These are phyloP conservation scores for Paratinospora sagittata DNA, from an alignment of 164 flowering plant species.

Conservation along the genomic window DNA sequence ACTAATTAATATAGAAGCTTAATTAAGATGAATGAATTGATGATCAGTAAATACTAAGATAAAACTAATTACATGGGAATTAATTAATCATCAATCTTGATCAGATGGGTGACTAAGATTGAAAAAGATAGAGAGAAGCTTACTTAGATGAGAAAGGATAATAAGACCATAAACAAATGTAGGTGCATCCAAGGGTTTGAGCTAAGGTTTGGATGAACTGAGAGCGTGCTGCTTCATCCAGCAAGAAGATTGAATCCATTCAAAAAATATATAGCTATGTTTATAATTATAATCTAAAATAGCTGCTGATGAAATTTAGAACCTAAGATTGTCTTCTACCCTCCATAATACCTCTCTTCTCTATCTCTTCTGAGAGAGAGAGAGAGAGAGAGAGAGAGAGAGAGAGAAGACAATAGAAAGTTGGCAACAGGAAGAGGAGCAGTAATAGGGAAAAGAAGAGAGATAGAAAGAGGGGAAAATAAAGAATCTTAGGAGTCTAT, in stretches of 20 bases:
- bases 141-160: slow-evolving; percentile 40
- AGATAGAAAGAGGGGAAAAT: too few species aligned
- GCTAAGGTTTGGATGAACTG: slow-evolving; percentile 29
- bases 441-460: too few species aligned
- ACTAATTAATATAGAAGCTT: background rate
- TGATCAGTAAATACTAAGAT: background rate
- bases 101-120: slow-evolving; percentile 3
- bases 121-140: slow-evolving; percentile 9
- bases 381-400: slow-evolving; percentile 1
- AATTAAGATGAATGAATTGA: background rate
- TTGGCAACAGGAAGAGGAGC: background rate
- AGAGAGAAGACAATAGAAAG: background rate
- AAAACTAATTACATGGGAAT: background rate
- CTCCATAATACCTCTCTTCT: background rate
- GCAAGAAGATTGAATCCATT: slow-evolving; percentile 45
- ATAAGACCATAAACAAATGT: slow-evolving; percentile 68
- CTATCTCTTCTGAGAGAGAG: background rate
- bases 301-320: background rate
- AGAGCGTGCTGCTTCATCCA: slow-evolving; percentile 27
- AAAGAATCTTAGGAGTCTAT: background rate
- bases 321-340: background rate
- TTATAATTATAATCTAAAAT: background rate
- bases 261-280: too few species aligned
- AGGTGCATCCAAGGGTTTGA: slow-evolving; percentile 42
- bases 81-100: too few species aligned